These are phyloP conservation scores for Mallotus nudiflorus DNA, from an alignment of 345 rosid species.

Conservation along the genomic window DNA sequence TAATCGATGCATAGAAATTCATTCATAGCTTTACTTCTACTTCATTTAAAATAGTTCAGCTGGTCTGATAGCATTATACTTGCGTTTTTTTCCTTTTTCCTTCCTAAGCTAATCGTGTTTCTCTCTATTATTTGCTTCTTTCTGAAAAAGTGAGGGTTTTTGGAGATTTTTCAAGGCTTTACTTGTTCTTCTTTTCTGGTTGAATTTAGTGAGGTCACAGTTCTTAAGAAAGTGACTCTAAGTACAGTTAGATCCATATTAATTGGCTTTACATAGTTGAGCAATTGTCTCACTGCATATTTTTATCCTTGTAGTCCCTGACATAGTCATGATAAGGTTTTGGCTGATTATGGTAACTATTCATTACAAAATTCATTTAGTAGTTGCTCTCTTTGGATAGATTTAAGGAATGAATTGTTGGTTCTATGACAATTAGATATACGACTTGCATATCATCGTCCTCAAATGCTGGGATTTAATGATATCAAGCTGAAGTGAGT, in stretches of 20 bases:
- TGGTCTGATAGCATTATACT: background rate
- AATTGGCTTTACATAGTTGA: too few species aligned
- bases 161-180: background rate
- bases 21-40: background rate
- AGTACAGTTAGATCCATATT: background rate
- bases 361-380: slow-evolving; percentile 1
- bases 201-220: background rate
- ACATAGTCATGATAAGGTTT: background rate
- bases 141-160: background rate
- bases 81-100: background rate
- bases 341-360: slow-evolving; percentile 4
- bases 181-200: background rate
- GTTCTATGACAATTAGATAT: background rate
- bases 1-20: background rate
- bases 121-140: background rate
- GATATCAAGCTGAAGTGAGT: background rate
- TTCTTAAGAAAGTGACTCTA: background rate
- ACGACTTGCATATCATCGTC: slow-evolving; percentile 1
- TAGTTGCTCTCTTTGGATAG: background rate
- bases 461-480: background rate
- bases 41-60: background rate
- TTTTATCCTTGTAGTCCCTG: too few species aligned
- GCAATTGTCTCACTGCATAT: too few species aligned
- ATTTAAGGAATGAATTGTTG: background rate
- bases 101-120: background rate